Base-by-base conservation (phyloP, 371 early-diverging fungal genomes). In the Mortierella sp. region DNA sequence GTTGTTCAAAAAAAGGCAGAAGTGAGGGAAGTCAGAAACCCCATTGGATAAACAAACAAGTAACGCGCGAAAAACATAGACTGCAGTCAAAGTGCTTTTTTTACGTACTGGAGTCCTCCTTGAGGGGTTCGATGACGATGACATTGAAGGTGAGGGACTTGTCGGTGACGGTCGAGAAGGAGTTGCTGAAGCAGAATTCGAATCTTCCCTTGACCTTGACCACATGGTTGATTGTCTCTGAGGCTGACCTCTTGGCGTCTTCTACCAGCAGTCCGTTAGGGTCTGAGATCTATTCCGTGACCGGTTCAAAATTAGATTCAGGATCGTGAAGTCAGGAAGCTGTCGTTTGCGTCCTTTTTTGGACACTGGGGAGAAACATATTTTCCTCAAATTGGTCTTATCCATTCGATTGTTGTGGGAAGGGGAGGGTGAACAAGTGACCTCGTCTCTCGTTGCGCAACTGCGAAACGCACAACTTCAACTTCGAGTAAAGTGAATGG, bases 181-280 rank as follows among this genome's bases (percentile, higher is more conserved):
- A 73, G 76, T 95, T 95, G 70, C 87, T 87, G 82, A 95, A 94
- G 86, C 95, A 95, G 79, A 93, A 95, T 2, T 86, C 86, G 70
- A 92, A 91, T 76, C 70, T 79, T n/a, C 95, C 94, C n/a, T 81
- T 83, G 14, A 44, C 16, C 26, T 87, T 76, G 5, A 93, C 93
- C n/a, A 77, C 86, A 44, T 93, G 77, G 22, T 82, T 85, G 73
- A 87, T 90, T 1, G 87, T 85, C 13, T 87, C 88, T 40, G 88
- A 85, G 6, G 90, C 78, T 50, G 90, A 80, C 47, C 85, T 85
- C 50, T 80, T 67, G 37, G 70, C 81, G 34, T 80, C 82, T 65
- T 88, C 85, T 16, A 93, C 71, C 5, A 90, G 64, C 31, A 66
- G 72, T 44, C 83, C 86, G 26, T 76, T 73, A 10, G 93, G 93